Conservation (phyloP, 352 stramenopile species). For the Phytophthora colocasiae region DNA sequence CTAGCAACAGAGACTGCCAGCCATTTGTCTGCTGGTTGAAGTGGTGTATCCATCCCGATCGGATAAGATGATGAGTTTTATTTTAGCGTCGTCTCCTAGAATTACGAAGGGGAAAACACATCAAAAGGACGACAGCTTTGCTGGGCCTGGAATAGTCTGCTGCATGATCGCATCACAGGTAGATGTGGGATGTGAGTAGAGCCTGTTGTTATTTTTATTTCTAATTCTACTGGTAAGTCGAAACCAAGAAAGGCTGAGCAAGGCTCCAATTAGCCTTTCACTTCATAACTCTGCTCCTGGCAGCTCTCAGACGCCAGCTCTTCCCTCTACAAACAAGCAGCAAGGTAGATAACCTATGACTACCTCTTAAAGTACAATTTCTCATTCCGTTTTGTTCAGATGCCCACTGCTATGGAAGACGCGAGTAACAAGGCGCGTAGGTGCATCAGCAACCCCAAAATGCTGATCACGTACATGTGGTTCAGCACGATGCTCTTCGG, state of each 20-base stretch:
- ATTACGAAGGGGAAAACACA: not conserved
- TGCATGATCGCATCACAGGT: constrained; percentile 14
- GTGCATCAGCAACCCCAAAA: constrained; percentile 83
- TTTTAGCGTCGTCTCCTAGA: constrained; percentile 5
- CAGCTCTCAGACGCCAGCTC: constrained; percentile 7
- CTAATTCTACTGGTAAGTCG: not conserved
- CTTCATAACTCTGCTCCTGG: constrained; percentile 33
- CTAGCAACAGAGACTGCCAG: too few relatives aligned
- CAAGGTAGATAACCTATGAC: constrained; percentile 16
- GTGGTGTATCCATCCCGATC: not conserved
- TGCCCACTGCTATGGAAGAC: constrained; percentile 64
- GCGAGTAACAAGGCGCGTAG: constrained; percentile 65
- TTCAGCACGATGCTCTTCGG: constrained; percentile 86
- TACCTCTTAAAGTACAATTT: not conserved
- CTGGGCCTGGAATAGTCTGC: constrained; percentile 13
- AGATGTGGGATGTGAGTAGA: constrained; percentile 3
- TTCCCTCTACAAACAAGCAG: constrained; percentile 1
- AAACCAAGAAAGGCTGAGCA: constrained; percentile 36
- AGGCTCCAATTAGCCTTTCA: constrained; percentile 2
- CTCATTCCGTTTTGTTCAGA: constrained; percentile 33
- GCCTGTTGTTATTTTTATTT: constrained; percentile 32
- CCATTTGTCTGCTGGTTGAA: too few relatives aligned
- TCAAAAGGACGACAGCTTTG: constrained; percentile 8
- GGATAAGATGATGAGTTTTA: constrained; percentile 18
- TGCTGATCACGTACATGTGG: constrained; percentile 88